Percentiles rank a stretch among this genome's conserved stretches.
Conservation (phyloP, 306 rosid species). For the Trifolium fragiferum region DNA sequence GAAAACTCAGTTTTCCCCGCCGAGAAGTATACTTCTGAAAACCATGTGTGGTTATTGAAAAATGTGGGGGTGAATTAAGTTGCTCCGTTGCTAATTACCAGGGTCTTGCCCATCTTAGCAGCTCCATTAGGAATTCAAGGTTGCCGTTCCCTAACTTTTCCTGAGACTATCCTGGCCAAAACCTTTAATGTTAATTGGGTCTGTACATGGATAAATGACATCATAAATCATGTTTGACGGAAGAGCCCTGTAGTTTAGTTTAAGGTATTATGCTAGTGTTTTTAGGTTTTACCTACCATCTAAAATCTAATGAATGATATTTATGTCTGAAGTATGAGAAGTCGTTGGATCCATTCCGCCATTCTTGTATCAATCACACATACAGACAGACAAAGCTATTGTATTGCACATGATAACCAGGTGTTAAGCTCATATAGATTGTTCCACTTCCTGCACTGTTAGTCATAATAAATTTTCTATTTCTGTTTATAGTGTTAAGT, state of each 20-base stretch:
- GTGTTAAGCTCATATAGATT: not conserved
- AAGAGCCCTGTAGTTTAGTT: not conserved
- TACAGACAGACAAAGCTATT: not conserved
- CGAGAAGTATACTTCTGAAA: too few species aligned
- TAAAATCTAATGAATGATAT: too few species aligned
- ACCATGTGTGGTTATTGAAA: too few species aligned
- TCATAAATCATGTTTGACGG: not conserved
- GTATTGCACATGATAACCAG: not conserved
- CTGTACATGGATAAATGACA: too few species aligned
- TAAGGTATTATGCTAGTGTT: not conserved
- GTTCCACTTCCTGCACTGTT: not conserved
- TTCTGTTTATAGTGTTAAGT: conserved; percentile 33
- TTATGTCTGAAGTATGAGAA: too few species aligned
- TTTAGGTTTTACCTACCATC: too few species aligned
- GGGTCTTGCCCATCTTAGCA: not conserved
- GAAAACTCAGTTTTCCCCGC: too few species aligned
- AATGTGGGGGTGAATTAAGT: too few species aligned
- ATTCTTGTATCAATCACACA: too few species aligned
- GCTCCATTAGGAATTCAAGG: conserved; percentile 24
- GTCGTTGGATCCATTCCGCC: too few species aligned
- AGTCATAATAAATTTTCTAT: conserved; percentile 10
- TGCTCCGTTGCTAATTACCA: not conserved
- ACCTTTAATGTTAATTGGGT: too few species aligned
- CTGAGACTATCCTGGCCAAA: not conserved
- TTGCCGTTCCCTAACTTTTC: not conserved